Percentiles rank a stretch among this genome's conserved stretches.
phyloP scores from a whole-genome alignment of 371 early-diverging fungal genomes.

The Rhizopus delemar region DNA sequence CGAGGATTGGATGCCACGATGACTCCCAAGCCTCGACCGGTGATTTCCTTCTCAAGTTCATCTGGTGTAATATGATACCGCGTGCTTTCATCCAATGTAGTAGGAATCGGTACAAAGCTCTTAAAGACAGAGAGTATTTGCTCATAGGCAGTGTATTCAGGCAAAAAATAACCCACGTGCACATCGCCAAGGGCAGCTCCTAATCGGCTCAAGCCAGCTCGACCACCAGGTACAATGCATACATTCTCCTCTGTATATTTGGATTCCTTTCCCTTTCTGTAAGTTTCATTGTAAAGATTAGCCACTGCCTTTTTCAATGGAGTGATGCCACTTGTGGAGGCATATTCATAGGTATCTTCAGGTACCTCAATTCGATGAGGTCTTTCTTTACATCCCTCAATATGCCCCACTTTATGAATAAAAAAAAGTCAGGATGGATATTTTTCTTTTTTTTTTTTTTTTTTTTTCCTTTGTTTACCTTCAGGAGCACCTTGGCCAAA shows the following conservation, averaged over 20 bases:
- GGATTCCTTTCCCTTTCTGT: slow-evolving; percentile 38
- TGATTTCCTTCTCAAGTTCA: slow-evolving; percentile 44
- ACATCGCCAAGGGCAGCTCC: slow-evolving; percentile 52
- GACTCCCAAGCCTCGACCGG: slow-evolving; percentile 46
- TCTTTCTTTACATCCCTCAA: slow-evolving; percentile 44
- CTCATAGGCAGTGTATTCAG: slow-evolving; percentile 56
- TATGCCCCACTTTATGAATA: slow-evolving; percentile 32
- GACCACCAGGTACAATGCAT: slow-evolving; percentile 57
- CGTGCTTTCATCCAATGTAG: slow-evolving; percentile 42
- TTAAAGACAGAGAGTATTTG: slow-evolving; percentile 54
- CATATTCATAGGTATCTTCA: slow-evolving; percentile 35
- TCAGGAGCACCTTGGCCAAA: slow-evolving; percentile 62
- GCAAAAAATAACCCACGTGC: slow-evolving; percentile 56
- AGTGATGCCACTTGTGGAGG: slow-evolving; percentile 43
- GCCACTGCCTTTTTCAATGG: slow-evolving; percentile 45
- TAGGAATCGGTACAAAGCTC: slow-evolving; percentile 55
- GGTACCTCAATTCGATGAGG: slow-evolving; percentile 31
- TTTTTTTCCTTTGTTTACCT: slow-evolving; percentile 24
- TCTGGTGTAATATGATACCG: slow-evolving; percentile 46
- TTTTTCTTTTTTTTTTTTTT: background rate
- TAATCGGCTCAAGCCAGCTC: slow-evolving; percentile 55
- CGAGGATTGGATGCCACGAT: slow-evolving; percentile 57
- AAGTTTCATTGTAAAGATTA: slow-evolving; percentile 48
- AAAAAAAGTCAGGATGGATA: background rate
- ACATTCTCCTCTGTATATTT: slow-evolving; percentile 55